Evolutionary conservation across 306 rosid species (phyloP).

Genomic region (Biancaea sappan): DNA sequence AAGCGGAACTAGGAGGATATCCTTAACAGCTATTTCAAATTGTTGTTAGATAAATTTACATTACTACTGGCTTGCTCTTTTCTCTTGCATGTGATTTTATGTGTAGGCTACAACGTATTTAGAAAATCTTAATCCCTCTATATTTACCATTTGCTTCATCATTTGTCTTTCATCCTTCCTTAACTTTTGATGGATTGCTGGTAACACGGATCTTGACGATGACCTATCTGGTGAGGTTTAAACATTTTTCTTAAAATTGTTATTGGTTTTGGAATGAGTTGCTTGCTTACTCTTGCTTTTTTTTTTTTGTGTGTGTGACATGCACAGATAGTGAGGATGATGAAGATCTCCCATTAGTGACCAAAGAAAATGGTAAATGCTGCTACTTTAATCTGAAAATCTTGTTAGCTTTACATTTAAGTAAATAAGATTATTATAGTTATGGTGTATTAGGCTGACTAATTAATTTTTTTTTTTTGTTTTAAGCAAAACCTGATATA

Average conservation of each 20-base stretch:
- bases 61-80: background rate
- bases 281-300: slow-evolving; percentile 22
- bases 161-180: slow-evolving; percentile 38
- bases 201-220: slow-evolving; percentile 9
- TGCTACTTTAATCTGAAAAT: background rate
- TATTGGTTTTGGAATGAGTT: background rate
- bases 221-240: slow-evolving; percentile 47
- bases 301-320: background rate
- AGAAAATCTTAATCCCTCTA: background rate
- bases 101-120: background rate
- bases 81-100: background rate
- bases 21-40: slow-evolving; percentile 33
- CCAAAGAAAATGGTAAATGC: slow-evolving; percentile 51
- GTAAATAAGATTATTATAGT: background rate
- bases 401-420: background rate
- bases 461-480: background rate
- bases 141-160: background rate
- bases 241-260: background rate
- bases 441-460: background rate
- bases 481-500: slow-evolving; percentile 44
- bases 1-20: slow-evolving; percentile 47
- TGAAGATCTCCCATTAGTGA: slow-evolving; percentile 22
- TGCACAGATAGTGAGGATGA: slow-evolving; percentile 39
- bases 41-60: background rate
- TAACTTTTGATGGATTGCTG: slow-evolving; percentile 39